phyloP scores from a whole-genome alignment of 73 alveolate genomes.

The Tetrahymena thermophila region DNA sequence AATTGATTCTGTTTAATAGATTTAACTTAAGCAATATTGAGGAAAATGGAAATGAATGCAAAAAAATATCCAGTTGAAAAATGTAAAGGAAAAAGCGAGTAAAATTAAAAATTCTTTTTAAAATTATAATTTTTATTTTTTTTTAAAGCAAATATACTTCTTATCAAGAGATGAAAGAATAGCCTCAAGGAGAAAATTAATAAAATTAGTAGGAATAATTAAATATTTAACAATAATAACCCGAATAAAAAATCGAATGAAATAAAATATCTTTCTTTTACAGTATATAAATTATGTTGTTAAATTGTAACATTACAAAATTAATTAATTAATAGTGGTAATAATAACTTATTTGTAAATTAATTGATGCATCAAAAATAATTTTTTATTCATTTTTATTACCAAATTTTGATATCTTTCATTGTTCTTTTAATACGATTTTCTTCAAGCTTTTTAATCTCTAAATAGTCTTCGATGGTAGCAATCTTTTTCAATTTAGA shows the following conservation, averaged over 20 bases:
- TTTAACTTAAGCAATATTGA: conserved; percentile 5
- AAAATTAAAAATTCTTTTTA: neutral
- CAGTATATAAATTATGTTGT: too few relatives aligned
- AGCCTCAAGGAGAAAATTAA: neutral
- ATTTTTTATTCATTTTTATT: neutral
- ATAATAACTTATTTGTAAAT: too few relatives aligned
- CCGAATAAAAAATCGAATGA: neutral
- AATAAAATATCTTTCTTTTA: too few relatives aligned
- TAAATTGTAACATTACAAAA: too few relatives aligned
- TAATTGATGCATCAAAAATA: too few relatives aligned
- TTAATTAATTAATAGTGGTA: too few relatives aligned
- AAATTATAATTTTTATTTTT: neutral
- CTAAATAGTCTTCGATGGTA: neutral
- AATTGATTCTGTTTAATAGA: neutral
- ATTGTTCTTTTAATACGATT: neutral
- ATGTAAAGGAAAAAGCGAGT: conserved; percentile 16
- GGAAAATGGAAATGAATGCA: conserved; percentile 29
- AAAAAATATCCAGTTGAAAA: conserved; percentile 25
- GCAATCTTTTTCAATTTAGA: neutral
- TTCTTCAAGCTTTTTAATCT: neutral
- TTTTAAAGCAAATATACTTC: neutral
- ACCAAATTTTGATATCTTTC: neutral
- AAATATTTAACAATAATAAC: neutral
- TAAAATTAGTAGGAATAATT: neutral
- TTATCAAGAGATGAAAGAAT: neutral